phyloP scores from a whole-genome alignment of 2,329 filamentous ascomycete species.

The Colletotrichum sp. region DNA sequence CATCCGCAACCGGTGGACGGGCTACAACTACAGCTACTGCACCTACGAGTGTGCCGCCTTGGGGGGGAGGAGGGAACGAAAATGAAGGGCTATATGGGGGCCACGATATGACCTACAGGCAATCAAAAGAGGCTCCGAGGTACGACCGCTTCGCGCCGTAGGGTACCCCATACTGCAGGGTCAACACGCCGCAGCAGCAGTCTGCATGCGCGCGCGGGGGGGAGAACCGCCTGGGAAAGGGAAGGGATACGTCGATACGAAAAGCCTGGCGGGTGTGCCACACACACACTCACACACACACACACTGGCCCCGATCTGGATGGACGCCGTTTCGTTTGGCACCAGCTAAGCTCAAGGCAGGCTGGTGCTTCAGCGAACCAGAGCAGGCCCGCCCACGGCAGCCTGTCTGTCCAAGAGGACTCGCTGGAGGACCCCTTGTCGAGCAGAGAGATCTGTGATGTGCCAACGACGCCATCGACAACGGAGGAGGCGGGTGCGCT shows the following conservation, averaged over 20 bases:
- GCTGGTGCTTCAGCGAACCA: background rate
- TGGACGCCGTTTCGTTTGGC: conserved; percentile 19
- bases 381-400: background rate
- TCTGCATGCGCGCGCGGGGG: background rate
- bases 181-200: background rate
- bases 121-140: conserved; percentile 32
- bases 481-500: conserved; percentile 1
- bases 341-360: background rate
- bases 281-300: background rate
- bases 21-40: background rate
- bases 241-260: conserved; percentile 5
- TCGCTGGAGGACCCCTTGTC: background rate
- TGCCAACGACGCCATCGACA: conserved; percentile 1
- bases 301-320: conserved; percentile 10
- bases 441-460: background rate
- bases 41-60: background rate
- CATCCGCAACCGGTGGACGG: background rate
- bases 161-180: conserved; percentile 13
- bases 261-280: background rate
- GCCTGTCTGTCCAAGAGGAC: background rate
- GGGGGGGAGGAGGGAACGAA: background rate
- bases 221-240: background rate
- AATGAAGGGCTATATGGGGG: conserved; percentile 1
- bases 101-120: conserved; percentile 29
- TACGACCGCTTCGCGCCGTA: conserved; percentile 30